A percentile compares a stretch with the other conserved stretches of the same genome.
Evolutionary conservation across 352 stramenopile species (phyloP).

Genomic region (Phytophthora vignae): DNA sequence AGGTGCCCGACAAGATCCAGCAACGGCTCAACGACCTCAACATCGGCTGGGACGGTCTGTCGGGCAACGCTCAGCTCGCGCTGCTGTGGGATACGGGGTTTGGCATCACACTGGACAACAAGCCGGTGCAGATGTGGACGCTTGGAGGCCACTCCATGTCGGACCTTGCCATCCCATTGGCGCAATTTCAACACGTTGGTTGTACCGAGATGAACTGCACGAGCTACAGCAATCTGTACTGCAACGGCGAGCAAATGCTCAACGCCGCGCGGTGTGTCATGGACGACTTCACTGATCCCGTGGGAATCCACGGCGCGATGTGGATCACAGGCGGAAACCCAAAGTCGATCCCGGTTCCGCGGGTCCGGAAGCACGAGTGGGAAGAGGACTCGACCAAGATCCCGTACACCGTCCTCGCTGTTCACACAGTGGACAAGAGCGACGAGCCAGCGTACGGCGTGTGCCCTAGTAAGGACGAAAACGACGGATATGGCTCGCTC

Average conservation of each 20-base stretch:
- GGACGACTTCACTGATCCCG: constrained; percentile 16
- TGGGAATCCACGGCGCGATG: constrained; percentile 30
- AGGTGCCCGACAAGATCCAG: background rate
- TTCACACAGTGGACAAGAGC: constrained; percentile 20
- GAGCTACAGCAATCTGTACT: constrained; percentile 21
- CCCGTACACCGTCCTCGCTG: constrained; percentile 23
- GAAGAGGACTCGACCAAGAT: background rate
- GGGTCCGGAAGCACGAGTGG: constrained; percentile 11
- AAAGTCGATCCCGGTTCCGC: background rate
- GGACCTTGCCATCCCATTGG: constrained; percentile 18
- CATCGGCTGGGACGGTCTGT: constrained; percentile 19
- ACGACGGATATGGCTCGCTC: constrained; percentile 29
- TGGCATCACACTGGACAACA: constrained; percentile 8
- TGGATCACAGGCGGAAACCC: constrained; percentile 32
- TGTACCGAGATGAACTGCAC: constrained; percentile 28
- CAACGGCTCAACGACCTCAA: constrained; percentile 9
- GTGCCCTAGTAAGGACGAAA: constrained; percentile 20
- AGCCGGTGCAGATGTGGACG: constrained; percentile 23
- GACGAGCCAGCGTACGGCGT: constrained; percentile 20
- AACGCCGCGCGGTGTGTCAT: constrained; percentile 31
- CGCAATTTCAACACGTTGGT: constrained; percentile 12
- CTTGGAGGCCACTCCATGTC: constrained; percentile 24
- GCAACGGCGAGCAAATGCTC: constrained; percentile 42
- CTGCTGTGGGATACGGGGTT: constrained; percentile 44
- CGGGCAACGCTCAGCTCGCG: constrained; percentile 33